Percentiles rank a stretch among this genome's conserved stretches.
Evolutionary conservation across 192 early-diverging fungal species (phyloP).

Genomic region (Phycomyces nitens): DNA sequence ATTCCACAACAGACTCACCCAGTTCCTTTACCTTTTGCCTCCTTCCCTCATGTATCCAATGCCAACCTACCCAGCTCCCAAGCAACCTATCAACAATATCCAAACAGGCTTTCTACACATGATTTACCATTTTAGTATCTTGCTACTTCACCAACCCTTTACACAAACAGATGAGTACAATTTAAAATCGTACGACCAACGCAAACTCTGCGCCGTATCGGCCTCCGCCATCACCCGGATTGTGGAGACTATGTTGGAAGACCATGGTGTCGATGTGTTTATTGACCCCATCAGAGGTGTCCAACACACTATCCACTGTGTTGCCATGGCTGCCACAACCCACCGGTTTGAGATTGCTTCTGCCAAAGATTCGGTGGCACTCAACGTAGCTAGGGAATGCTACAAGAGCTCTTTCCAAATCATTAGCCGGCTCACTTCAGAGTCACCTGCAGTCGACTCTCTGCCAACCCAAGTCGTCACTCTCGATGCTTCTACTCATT

Average conservation of each 20-base stretch:
- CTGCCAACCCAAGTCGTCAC: not conserved
- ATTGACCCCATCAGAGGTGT: too few species aligned
- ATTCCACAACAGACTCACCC: not conserved
- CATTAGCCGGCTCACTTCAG: too few species aligned
- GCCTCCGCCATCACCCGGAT: slow-evolving; percentile 13
- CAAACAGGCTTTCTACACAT: slow-evolving; percentile 7
- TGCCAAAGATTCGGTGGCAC: too few species aligned
- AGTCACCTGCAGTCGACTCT: too few species aligned
- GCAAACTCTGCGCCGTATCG: not conserved
- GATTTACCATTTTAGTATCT: slow-evolving; percentile 17
- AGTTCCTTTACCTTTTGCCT: slow-evolving; percentile 1
- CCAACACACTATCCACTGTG: too few species aligned
- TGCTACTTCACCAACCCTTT: slow-evolving; percentile 8
- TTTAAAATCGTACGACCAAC: slow-evolving; percentile 2
- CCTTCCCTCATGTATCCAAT: not conserved
- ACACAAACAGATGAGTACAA: not conserved
- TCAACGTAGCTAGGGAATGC: too few species aligned
- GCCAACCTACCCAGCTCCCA: not conserved
- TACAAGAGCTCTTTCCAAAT: too few species aligned
- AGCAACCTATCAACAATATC: too few species aligned
- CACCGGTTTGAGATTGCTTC: too few species aligned
- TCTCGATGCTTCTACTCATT: not conserved
- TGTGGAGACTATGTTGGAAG: slow-evolving; percentile 2
- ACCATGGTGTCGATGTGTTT: not conserved
- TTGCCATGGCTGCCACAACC: too few species aligned